phyloP scores from a whole-genome alignment of 2,329 filamentous ascomycete genomes.

The Phialophora chinensis region DNA sequence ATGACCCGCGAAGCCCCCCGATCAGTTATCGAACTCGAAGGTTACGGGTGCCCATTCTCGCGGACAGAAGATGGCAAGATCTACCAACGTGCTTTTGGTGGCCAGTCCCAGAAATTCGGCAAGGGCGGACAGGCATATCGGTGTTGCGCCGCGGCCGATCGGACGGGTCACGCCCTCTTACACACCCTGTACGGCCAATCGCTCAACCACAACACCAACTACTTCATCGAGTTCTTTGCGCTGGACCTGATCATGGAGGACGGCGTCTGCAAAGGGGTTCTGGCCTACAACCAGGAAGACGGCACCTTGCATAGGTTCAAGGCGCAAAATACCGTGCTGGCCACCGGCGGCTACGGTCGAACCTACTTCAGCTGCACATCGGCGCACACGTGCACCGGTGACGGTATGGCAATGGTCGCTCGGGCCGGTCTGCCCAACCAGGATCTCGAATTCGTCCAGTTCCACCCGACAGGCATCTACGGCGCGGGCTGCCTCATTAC shows the following conservation, averaged over 20 bases:
- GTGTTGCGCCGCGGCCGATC: conserved; percentile 93
- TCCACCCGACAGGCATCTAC: conserved; percentile 99
- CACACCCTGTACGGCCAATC: conserved; percentile 99
- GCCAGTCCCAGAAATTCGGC: conserved; percentile 91
- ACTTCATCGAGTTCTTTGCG: conserved; percentile 99
- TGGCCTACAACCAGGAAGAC: conserved; percentile 56
- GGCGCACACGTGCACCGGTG: conserved; percentile 97
- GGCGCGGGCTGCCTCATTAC: conserved; percentile 97
- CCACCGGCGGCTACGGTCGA: conserved; percentile 96
- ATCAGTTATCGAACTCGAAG: conserved; percentile 73
- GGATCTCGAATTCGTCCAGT: conserved; percentile 99
- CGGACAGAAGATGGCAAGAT: conserved; percentile 96
- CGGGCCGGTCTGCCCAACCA: conserved; percentile 97
- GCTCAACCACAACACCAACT: conserved; percentile 96
- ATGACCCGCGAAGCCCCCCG: conserved; percentile 63
- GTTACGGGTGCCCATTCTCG: conserved; percentile 92
- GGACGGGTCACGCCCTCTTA: conserved; percentile 95
- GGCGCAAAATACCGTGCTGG: conserved; percentile 93
- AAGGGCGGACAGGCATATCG: conserved; percentile 98
- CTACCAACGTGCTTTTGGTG: conserved; percentile 98
- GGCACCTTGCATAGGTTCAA: conserved; percentile 97
- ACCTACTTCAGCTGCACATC: conserved; percentile 99
- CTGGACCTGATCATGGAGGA: conserved; percentile 97
- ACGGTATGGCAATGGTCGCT: conserved; percentile 99
- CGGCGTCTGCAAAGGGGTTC: conserved; percentile 57